These are phyloP conservation scores for Coniochaeta pulveracea DNA, from an alignment of 2,329 filamentous ascomycete genomes.

Conservation along the genomic window DNA sequence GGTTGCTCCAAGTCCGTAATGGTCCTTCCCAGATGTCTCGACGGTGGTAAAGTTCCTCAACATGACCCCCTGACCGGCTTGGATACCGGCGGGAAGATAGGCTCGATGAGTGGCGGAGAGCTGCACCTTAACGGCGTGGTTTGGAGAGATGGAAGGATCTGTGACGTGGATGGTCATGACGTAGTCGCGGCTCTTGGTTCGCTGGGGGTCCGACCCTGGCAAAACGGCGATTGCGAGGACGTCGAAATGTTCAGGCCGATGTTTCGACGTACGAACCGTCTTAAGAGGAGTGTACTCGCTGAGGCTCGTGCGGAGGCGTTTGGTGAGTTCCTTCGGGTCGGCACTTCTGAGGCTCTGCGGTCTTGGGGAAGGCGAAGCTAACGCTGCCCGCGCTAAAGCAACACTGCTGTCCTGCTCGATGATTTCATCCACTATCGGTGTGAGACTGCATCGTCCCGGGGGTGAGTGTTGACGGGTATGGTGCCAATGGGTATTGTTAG, in stretches of 20 bases:
- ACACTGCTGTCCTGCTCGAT: conserved; percentile 17
- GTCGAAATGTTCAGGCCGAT: conserved; percentile 34
- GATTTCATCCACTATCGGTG: conserved; percentile 3
- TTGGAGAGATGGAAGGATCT: conserved; percentile 41
- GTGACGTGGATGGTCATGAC: conserved; percentile 46
- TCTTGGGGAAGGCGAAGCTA: conserved; percentile 17
- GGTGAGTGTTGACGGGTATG: conserved; percentile 16
- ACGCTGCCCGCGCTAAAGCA: conserved; percentile 17
- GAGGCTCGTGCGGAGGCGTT: conserved; percentile 34
- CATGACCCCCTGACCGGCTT: conserved; percentile 44
- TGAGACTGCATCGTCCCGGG: conserved; percentile 10
- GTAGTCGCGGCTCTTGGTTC: conserved; percentile 47
- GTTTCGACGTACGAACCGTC: conserved; percentile 34
- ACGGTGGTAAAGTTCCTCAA: conserved; percentile 44
- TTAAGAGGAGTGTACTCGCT: conserved; percentile 42
- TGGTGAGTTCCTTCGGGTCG: conserved; percentile 33
- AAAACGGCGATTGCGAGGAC: conserved; percentile 43
- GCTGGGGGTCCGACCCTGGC: conserved; percentile 35
- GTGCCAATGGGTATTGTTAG: conserved; percentile 6
- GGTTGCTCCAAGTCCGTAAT: conserved; percentile 44
- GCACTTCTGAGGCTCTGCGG: conserved; percentile 9
- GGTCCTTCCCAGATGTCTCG: conserved; percentile 39
- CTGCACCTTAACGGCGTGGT: conserved; percentile 39
- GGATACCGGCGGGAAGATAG: conserved; percentile 39
- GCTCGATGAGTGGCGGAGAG: conserved; percentile 48